A percentile compares a stretch with the other conserved stretches of the same genome.
These are phyloP conservation scores for Xylaria sp. DNA, from an alignment of 2,329 filamentous ascomycete genomes.

Conservation along the genomic window DNA sequence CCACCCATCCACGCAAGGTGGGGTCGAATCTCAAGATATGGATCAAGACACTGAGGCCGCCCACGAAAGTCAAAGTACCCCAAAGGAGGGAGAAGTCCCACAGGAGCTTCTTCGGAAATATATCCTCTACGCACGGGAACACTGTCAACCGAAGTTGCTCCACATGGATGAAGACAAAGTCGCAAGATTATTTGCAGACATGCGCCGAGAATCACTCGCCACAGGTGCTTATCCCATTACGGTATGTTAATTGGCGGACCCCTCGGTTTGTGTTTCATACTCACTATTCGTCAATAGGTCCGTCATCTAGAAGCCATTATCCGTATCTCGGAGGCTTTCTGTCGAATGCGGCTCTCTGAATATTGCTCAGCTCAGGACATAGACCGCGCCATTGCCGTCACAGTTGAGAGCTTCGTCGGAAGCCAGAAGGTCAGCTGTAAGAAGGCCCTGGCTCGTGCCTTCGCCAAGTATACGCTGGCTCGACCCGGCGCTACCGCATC, in stretches of 20 bases:
- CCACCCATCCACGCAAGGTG: conserved; percentile 69
- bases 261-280: conserved; percentile 18
- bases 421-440: conserved; percentile 98
- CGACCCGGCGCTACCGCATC: conserved; percentile 55
- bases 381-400: conserved; percentile 95
- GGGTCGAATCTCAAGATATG: conserved; percentile 68
- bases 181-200: conserved; percentile 91
- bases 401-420: conserved; percentile 93
- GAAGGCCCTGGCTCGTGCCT: conserved; percentile 91
- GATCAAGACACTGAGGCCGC: conserved; percentile 64
- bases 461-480: conserved; percentile 88
- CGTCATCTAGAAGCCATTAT: conserved; percentile 98
- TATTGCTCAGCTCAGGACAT: conserved; percentile 93
- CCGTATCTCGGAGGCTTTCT: conserved; percentile 92
- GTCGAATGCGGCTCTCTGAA: conserved; percentile 97
- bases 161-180: conserved; percentile 99
- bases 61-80: conserved; percentile 46
- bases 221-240: conserved; percentile 98
- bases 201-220: conserved; percentile 90
- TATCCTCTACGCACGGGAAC: conserved; percentile 92
- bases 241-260: conserved; percentile 65
- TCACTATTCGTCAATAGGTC: conserved; percentile 66
- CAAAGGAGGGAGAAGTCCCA: conserved; percentile 76
- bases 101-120: conserved; percentile 95
- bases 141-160: conserved; percentile 90